Base-by-base conservation (phyloP, 2,329 filamentous ascomycete species). In the Blumeria hordei region DNA sequence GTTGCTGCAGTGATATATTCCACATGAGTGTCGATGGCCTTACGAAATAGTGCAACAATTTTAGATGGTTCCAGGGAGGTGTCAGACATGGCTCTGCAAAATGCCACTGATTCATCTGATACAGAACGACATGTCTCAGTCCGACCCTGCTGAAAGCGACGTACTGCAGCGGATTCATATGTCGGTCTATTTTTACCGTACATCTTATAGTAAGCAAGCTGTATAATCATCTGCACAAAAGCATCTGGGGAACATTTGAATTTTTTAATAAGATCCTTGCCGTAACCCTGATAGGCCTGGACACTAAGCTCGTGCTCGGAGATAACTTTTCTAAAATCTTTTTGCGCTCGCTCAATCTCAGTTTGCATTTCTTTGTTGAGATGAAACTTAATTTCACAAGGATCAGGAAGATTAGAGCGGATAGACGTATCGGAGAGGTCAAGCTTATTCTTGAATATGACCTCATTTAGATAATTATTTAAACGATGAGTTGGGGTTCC, bases 191-290 rank as follows among this genome's bases (percentile, higher is more conserved):
- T 95, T 75, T 88, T 87, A 74, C 92, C 92, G 70, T 93, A 94
- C 86, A 98, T 95, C 72, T 96, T 96, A 76, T 82, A 83, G 75
- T 98, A 98, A 41, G 92, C 92, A 54, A 96, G 80, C 70, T 98
- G 92, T 68, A 98, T 98, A 68, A 95, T 73, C 87, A 98, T 92
- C 71, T 98, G 92, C 44, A 96, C 88, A 69, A 93, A 98, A 35
- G 90, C 92, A 64, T 98, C 93, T 34, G 92, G 92, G 32, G 85
- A 93, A 78, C 86, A 94, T 72, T 88, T 93, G 80, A 98, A 96
- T 70, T 94, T 93, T 80, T 98, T 98, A 75, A 98, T 96, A 58
- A 98, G 74, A 32, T 87, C 88, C 74, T 98, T 98, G 68, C 92
- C 92, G 69, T 98, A 98, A 63, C 83, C 90, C 70, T 96, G 88